These are phyloP conservation scores for Conoideocrella luteorostrata DNA, from an alignment of 2,329 filamentous ascomycete species.

Conservation along the genomic window DNA sequence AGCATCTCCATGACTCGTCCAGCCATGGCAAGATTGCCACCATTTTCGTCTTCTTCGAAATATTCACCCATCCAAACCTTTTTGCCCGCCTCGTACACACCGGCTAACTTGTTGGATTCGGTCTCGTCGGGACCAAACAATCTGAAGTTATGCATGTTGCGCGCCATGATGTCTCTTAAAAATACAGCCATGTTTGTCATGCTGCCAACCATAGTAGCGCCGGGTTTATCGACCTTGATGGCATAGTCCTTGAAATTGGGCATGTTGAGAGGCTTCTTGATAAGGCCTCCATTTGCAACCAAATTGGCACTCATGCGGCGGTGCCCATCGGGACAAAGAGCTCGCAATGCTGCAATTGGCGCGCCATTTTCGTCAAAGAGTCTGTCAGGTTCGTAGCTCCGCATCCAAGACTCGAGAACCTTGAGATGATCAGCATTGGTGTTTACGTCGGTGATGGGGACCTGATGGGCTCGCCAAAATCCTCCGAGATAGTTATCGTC, in stretches of 20 bases:
- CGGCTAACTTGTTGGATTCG: constrained; percentile 69
- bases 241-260: constrained; percentile 65
- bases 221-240: constrained; percentile 55
- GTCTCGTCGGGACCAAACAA: constrained; percentile 77
- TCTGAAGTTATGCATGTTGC: constrained; percentile 63
- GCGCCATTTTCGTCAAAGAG: constrained; percentile 60
- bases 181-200: constrained; percentile 66
- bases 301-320: constrained; percentile 73
- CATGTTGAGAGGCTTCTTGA: constrained; percentile 61
- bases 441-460: constrained; percentile 65
- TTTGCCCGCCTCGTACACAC: constrained; percentile 67
- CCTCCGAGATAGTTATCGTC: constrained; percentile 65
- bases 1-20: constrained; percentile 80
- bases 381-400: constrained; percentile 65
- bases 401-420: constrained; percentile 70
- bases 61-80: constrained; percentile 78
- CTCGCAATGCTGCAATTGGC: constrained; percentile 55
- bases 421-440: constrained; percentile 61
- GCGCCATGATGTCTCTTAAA: constrained; percentile 59
- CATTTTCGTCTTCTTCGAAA: constrained; percentile 68
- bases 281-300: constrained; percentile 62
- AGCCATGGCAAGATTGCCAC: constrained; percentile 61
- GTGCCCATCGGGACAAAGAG: constrained; percentile 57
- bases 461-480: constrained; percentile 75
- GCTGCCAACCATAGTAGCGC: constrained; percentile 49